Base-by-base conservation (phyloP, 768 basidiomycete species). In the Hygrocybe coccinea region DNA sequence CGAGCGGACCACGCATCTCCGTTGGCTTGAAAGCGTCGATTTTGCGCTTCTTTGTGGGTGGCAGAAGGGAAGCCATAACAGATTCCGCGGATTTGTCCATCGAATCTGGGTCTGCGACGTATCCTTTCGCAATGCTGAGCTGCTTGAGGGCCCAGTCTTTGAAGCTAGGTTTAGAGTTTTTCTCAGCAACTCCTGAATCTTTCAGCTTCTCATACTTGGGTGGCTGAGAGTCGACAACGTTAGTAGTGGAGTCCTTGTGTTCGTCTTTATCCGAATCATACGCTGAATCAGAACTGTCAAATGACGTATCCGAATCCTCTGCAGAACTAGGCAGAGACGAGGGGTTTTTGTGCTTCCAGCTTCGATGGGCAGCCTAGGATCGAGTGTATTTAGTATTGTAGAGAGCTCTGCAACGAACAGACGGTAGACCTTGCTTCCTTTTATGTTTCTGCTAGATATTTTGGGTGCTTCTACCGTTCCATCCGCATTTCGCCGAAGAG, bases 71-170 rank as follows among this genome's bases (percentile, higher is more conserved):
- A 14, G 64, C 56, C n/a, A 57, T 52, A 34, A 57, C 17, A 5
- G 53, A 21, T 21, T 52, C 22, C 10, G 54, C 46, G 6, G 51
- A 8, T 14, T 62, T 45, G 21, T 63, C 62, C 34, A 52, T 12
- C 1, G 64, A 47, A 50, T 65, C 63, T 9, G 60, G 39, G 33
- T 62, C 55, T 12, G 64, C 58, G 52, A 56, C 56, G 53, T 74
- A 71, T 4, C 76, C 73, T 62, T 77, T 80, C 11, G 75, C 72
- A 34, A 68, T 59, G 50, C 75, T 83, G 50, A 90, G 77, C 65
- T 97, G 93, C 53, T 86, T 81, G 58, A 85, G 65, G 0, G 94
- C 95, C 95, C 95, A 97, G 38, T 85, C 77, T 67, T 97, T 97
- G 80, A 97, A 97, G 6, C 82, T 80, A 37, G 37, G 34, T 37